Conservation (phyloP, 495 filamentous ascomycete species). For the Diplogelasinospora grovesii region DNA sequence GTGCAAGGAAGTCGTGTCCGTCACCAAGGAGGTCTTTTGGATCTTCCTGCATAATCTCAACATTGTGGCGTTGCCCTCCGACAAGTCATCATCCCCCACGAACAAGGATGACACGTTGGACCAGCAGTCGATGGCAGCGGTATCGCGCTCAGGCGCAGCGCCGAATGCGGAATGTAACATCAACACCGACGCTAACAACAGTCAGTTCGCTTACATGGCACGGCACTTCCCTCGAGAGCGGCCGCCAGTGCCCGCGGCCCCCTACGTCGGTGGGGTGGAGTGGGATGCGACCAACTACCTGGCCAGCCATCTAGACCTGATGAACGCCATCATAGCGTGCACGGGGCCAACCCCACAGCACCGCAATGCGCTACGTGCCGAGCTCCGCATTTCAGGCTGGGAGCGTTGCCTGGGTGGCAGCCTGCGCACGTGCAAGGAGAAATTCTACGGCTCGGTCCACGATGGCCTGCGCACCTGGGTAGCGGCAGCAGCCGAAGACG, state of each 20-base stretch:
- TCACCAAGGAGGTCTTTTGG: constrained; percentile 99
- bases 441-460: constrained; percentile 88
- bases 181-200: constrained; percentile 12
- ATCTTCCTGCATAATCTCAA: constrained; percentile 95
- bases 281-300: constrained; percentile 99
- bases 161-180: constrained; percentile 4
- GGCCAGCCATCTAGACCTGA: constrained; percentile 81
- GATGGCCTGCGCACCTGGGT: constrained; percentile 87
- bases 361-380: constrained; percentile 69
- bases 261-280: constrained; percentile 95
- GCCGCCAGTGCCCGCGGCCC: constrained; percentile 86
- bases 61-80: constrained; percentile 57
- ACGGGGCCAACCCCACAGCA: constrained; percentile 58
- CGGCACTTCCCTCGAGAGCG: constrained; percentile 82
- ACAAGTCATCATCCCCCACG: constrained; percentile 13
- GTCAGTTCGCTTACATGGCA: constrained; percentile 47
- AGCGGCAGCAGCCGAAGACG: constrained; percentile 75
- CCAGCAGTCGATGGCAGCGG: too few relatives aligned
- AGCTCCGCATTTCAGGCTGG: constrained; percentile 79
- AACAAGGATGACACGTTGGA: constrained; percentile 4
- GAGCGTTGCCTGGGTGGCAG: constrained; percentile 83
- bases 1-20: constrained; percentile 84
- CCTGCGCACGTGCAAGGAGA: constrained; percentile 90
- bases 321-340: constrained; percentile 87
- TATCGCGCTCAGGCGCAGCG: too few relatives aligned